These are phyloP conservation scores for Saraca asoca DNA, from an alignment of 331 rosid species.

Conservation along the genomic window DNA sequence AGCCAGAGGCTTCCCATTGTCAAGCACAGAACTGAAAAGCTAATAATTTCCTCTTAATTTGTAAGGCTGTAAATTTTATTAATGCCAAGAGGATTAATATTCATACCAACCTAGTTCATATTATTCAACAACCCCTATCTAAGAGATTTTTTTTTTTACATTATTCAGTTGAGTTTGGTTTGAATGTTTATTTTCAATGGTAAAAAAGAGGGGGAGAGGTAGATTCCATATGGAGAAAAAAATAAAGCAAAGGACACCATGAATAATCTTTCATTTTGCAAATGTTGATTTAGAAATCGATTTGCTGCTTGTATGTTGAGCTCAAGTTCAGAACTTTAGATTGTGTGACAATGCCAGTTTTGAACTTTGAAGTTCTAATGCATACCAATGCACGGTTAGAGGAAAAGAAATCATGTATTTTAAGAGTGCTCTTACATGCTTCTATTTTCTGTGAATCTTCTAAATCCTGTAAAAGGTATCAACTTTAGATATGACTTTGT, in stretches of 20 bases:
- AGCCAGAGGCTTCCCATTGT: slow-evolving; percentile 75
- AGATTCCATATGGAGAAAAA: too few relatives aligned
- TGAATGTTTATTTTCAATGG: too few relatives aligned
- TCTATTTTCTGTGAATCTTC: background rate
- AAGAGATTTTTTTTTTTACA: slow-evolving; percentile 17
- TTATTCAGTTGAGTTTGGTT: background rate
- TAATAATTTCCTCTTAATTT: slow-evolving; percentile 57
- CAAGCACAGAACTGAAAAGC: slow-evolving; percentile 68
- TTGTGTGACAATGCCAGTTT: too few relatives aligned
- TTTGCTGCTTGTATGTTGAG: too few relatives aligned
- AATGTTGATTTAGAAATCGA: background rate
- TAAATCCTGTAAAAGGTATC: background rate
- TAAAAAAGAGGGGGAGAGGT: background rate
- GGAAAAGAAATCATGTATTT: too few relatives aligned
- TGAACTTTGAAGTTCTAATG: too few relatives aligned
- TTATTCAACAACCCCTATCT: slow-evolving; percentile 6
- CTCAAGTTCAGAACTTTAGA: too few relatives aligned
- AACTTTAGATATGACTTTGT: background rate
- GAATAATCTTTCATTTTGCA: background rate
- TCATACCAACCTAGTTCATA: too few relatives aligned
- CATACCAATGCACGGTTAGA: too few relatives aligned
- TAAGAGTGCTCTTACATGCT: background rate
- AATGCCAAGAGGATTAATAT: slow-evolving; percentile 24
- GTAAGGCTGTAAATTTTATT: slow-evolving; percentile 50
- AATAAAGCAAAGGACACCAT: background rate